phyloP scores from a whole-genome alignment of 441 rosid genomes.

The Brassica balearica region DNA sequence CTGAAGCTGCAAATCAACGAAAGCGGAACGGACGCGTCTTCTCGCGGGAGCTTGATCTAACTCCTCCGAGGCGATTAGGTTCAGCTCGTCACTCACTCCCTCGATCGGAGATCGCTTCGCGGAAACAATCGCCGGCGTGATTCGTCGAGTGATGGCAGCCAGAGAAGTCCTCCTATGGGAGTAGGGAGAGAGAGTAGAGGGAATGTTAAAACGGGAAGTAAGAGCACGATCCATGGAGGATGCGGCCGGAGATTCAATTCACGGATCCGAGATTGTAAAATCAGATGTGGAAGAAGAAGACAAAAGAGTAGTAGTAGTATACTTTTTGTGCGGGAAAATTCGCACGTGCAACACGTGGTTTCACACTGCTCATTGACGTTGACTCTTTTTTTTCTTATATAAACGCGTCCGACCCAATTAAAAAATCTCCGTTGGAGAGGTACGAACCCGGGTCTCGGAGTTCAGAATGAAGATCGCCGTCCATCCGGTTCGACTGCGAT shows the following conservation, averaged over 20 bases:
- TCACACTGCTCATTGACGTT: neutral
- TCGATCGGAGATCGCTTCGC: slow-evolving; percentile 55
- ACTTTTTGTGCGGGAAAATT: slow-evolving; percentile 43
- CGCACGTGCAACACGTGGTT: slow-evolving; percentile 41
- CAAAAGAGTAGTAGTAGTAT: neutral
- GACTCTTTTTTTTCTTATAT: neutral
- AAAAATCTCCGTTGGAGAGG: neutral
- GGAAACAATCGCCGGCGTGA: slow-evolving; percentile 11
- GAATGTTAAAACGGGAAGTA: slow-evolving; percentile 31
- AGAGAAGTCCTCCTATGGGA: slow-evolving; percentile 4
- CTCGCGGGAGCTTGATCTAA: slow-evolving; percentile 82
- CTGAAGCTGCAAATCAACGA: slow-evolving; percentile 60
- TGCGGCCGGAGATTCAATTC: slow-evolving; percentile 15
- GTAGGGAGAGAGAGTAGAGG: slow-evolving; percentile 17
- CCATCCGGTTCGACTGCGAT: slow-evolving; percentile 19
- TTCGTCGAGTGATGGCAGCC: neutral
- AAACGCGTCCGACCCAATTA: neutral
- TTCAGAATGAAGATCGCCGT: neutral
- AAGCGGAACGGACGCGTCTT: slow-evolving; percentile 78
- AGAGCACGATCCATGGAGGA: slow-evolving; percentile 40
- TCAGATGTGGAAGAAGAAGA: slow-evolving; percentile 28
- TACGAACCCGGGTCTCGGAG: neutral
- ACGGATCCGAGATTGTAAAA: slow-evolving; percentile 2
- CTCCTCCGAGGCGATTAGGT: slow-evolving; percentile 66
- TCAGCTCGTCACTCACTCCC: slow-evolving; percentile 70